Base-by-base conservation (phyloP, 1,139 yeast genomes). In the Zhuliangozyma parablackwelliae region DNA sequence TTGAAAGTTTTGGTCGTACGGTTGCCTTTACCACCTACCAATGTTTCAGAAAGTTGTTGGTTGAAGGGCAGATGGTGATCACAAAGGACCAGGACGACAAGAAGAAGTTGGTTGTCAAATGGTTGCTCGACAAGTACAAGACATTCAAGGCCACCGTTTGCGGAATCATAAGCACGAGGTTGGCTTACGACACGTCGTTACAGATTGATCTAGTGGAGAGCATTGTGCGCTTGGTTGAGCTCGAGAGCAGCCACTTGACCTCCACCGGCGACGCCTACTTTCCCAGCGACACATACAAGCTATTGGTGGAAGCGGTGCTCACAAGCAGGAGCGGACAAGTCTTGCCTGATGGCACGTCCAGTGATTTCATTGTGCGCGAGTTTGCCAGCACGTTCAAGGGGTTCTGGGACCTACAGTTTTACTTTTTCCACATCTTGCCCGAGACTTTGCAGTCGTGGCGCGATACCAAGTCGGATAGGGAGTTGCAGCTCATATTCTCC, bases 361-460 rank as follows among this genome's bases (percentile, higher is more conserved):
- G 73, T 36, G 78, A 75, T 50, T 74, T 80, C 38, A 48, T 85
- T 21, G 47, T 82, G 7, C 61, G 75, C 40, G 89, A 83, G 50
- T 84, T 86, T 48, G 54, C 71, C 31, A 79, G 73, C 20, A 67
- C 65, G 28, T 34, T 82, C 50, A 53, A 56, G 26, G 67, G 69
- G 41, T 68, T 69, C 53, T 80, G 82, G 69, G 94, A 84, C 54
- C 61, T 84, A 39, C 87, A 82, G 52, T 81, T 65, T 49, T 83
- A 80, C 50, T 79, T 82, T 44, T 75, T 80, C 50, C 60, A 69
- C 33, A 34, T 43, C 40, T 39, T 59, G 33, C 32, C 43, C 16
- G 61, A 57, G 10, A 39, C 43, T 3, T 46, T 65, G 31, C 44
- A 44, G 23, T 52, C 48, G 21, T 56, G 59, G 59, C 56, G 51